These are phyloP conservation scores for Austroboletus festivus DNA, from an alignment of 768 basidiomycete genomes.

Conservation along the genomic window DNA sequence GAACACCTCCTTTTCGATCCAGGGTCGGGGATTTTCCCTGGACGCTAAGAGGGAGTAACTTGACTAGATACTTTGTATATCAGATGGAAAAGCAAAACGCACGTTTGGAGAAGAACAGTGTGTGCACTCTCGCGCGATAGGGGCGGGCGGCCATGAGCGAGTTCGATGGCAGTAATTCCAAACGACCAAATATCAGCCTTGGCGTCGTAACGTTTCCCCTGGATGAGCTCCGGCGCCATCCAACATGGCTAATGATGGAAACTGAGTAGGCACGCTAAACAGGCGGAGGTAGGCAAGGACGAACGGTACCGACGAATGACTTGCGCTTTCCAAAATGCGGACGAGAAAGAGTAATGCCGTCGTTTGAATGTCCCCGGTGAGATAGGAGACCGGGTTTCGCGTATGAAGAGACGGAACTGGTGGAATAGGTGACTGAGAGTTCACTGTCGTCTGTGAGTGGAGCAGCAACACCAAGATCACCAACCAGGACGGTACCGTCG, in stretches of 20 bases:
- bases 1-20: constrained; percentile 64
- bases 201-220: constrained; percentile 78
- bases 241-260: constrained; percentile 65
- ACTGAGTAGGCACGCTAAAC: constrained; percentile 1
- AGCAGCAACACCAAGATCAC: constrained; percentile 91
- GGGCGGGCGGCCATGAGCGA: constrained; percentile 87
- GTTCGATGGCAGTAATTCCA: constrained; percentile 91
- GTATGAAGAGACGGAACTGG: constrained; percentile 24
- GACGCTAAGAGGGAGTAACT: constrained; percentile 42
- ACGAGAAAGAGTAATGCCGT: constrained; percentile 19
- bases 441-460: constrained; percentile 68
- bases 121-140: constrained; percentile 72
- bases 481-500: constrained; percentile 84
- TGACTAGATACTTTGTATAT: not conserved
- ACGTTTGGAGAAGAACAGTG: constrained; percentile 74
- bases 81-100: constrained; percentile 18
- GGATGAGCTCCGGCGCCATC: constrained; percentile 96
- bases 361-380: constrained; percentile 2
- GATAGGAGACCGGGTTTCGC: constrained; percentile 36
- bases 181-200: constrained; percentile 96
- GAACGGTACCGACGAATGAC: constrained; percentile 88
- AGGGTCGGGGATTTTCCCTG: constrained; percentile 77
- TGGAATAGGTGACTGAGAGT: constrained; percentile 31
- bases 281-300: constrained; percentile 19
- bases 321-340: constrained; percentile 73